Conservation (phyloP, 2,329 filamentous ascomycete genomes). For the Diaporthe eres region DNA sequence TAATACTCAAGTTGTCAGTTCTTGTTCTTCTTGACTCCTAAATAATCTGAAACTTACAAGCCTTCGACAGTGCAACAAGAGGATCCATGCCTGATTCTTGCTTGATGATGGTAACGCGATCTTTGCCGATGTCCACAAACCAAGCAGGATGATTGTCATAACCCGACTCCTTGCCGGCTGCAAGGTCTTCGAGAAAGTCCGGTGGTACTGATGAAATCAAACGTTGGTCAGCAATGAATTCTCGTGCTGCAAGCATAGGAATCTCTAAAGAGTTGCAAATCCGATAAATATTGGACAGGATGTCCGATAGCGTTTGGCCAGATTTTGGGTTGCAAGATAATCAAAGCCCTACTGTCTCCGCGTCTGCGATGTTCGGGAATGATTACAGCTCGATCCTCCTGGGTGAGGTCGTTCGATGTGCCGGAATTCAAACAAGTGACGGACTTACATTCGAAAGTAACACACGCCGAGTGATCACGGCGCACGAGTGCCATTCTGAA, state of each 20-base stretch:
- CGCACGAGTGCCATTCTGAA: conserved; percentile 6
- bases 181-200: not conserved
- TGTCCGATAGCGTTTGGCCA: too few relatives aligned
- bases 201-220: not conserved
- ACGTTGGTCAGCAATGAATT: not conserved
- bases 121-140: not conserved
- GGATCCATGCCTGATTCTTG: conserved; percentile 4
- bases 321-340: too few relatives aligned
- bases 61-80: not conserved
- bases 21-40: not conserved
- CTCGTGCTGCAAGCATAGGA: not conserved
- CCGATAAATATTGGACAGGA: too few relatives aligned
- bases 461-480: conserved; percentile 4
- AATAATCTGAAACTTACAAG: not conserved
- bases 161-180: not conserved
- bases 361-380: too few relatives aligned
- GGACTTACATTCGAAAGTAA: conserved; percentile 8
- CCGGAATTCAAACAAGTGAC: not conserved
- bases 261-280: too few relatives aligned
- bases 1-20: not conserved
- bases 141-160: not conserved
- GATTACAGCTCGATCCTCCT: too few relatives aligned
- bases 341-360: too few relatives aligned
- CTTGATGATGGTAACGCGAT: not conserved
- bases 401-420: not conserved